Evolutionary conservation across 371 early-diverging fungal genomes (phyloP), one percentile per base, ranked within the genome.

Genomic region (Mucor ambiguus): DNA sequence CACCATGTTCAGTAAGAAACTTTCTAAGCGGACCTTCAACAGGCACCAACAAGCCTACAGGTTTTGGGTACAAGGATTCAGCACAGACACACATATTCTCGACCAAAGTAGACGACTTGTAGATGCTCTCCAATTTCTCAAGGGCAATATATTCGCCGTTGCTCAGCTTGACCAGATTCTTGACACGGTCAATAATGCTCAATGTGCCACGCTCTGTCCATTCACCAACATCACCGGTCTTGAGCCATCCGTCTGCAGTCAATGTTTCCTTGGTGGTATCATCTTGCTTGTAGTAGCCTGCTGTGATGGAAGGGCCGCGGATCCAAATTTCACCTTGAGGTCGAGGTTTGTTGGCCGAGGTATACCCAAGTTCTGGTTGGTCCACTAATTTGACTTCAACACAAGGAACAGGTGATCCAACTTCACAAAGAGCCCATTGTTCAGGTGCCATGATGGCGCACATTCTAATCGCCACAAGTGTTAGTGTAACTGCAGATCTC

Each of bases 101-200:
- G 54, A 93, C 91, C 69, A 82, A 89, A 12, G 83, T 66, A 32
- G 88, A 88, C 56, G 88, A 86, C 77, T 91, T 91, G 89, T 96
- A 97, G 8, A 92, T 82, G 16, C 95, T 89, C 79, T 99, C 99
- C 41, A 99, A 80, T 72, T 96, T 98, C 76, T 99, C 99, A 41
- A 99, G 85, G 0, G 97, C 97, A 81, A 92, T 94, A 83, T 99
- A 99, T 79, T 99, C 99, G 70, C 99, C 99, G 68, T 93, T 89
- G 37, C 84, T 82, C 33, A 88, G 66, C 57, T 82, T 98, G 75
- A 98, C 89, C 29, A 93, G 65, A 64, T 89, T 93, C 82, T 93
- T 95, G 49, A 85, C 85, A 66, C 95, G 86, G 75, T 95, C 95
- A 71, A 95, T 92, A 61, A 95, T 86, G 29, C 73, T 37, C 10